A percentile compares a stretch with the other conserved stretches of the same genome.
phyloP scores from a whole-genome alignment of 2,329 filamentous ascomycete species.

The Microsporum audouinii region DNA sequence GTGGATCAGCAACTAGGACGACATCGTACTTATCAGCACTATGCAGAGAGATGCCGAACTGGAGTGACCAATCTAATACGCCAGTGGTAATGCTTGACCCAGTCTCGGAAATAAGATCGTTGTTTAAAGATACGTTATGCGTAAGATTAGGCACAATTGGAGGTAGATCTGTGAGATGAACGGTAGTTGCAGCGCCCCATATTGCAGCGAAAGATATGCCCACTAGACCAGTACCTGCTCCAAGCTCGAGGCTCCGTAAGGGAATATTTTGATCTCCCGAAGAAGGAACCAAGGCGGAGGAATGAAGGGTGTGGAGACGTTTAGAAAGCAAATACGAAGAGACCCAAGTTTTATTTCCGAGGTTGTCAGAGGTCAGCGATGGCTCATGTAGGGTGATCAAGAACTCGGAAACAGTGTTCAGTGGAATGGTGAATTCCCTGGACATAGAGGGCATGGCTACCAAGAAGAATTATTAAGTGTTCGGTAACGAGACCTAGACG shows the following conservation, averaged over 20 bases:
- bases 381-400: conserved; percentile 72
- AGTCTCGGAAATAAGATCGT: conserved; percentile 40
- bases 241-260: conserved; percentile 58
- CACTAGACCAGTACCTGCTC: conserved; percentile 82
- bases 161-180: conserved; percentile 71
- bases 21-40: conserved; percentile 42
- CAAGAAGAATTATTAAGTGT: not conserved
- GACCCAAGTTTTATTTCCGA: conserved; percentile 93
- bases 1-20: conserved; percentile 71
- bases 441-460: conserved; percentile 52
- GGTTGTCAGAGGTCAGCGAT: conserved; percentile 70
- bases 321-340: conserved; percentile 77
- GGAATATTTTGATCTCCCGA: conserved; percentile 17
- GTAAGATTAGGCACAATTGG: conserved; percentile 71
- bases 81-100: conserved; percentile 52
- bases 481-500: no score
- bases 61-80: conserved; percentile 58
- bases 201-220: conserved; percentile 71
- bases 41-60: conserved; percentile 19
- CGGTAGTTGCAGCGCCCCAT: conserved; percentile 44
- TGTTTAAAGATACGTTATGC: conserved; percentile 60
- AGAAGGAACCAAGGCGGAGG: conserved; percentile 24
- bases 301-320: conserved; percentile 45
- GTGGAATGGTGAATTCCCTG: conserved; percentile 49
- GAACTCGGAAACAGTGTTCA: conserved; percentile 36